These are phyloP conservation scores for Colletotrichum cereale DNA, from an alignment of 2,329 filamentous ascomycete species.

Conservation along the genomic window DNA sequence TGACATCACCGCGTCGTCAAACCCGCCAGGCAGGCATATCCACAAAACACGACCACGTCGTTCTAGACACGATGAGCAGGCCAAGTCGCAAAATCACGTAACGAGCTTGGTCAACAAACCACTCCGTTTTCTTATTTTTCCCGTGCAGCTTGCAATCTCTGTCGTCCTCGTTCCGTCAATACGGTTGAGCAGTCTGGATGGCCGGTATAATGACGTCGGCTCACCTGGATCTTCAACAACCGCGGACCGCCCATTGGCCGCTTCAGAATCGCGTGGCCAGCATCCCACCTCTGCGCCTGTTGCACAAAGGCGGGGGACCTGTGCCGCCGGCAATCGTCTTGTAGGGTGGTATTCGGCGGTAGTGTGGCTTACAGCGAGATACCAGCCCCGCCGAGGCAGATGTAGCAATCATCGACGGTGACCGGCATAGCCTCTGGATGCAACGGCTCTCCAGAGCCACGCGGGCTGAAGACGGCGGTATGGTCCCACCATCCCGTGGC, in stretches of 20 bases:
- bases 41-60: background rate
- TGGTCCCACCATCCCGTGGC: background rate
- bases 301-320: background rate
- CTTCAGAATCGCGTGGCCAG: background rate
- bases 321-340: background rate
- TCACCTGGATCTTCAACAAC: background rate
- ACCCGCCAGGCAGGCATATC: background rate
- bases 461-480: background rate
- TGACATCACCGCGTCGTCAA: slow-evolving; percentile 30
- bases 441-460: background rate
- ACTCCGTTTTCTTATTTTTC: background rate
- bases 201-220: background rate
- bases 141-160: too few species aligned
- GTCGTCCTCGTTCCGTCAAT: background rate
- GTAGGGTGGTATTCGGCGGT: too few species aligned
- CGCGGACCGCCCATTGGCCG: background rate
- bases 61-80: background rate
- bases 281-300: background rate
- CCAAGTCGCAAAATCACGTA: background rate
- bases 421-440: background rate
- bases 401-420: background rate
- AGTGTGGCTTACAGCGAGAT: too few species aligned
- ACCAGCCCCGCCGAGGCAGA: background rate
- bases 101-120: background rate
- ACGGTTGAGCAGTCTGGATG: background rate